Conservation (phyloP, 305 asterid genomes). For the Solanum chacoense region DNA sequence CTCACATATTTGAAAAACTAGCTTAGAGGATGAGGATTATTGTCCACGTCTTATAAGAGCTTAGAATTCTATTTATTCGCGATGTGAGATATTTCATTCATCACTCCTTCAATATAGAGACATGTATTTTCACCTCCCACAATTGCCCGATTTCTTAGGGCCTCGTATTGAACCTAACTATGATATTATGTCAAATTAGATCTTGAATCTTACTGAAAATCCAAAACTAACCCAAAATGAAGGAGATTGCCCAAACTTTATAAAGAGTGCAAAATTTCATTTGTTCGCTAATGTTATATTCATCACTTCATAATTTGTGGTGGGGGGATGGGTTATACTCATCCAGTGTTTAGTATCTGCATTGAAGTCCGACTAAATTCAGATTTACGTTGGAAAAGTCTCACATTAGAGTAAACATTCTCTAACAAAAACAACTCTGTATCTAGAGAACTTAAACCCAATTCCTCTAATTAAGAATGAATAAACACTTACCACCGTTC, state of each 20-base stretch:
- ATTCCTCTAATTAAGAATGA: not conserved
- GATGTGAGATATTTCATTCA: not conserved
- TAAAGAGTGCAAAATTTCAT: not conserved
- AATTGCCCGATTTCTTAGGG: not conserved
- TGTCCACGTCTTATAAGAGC: not conserved
- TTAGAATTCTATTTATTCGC: not conserved
- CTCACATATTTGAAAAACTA: not conserved
- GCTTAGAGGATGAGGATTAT: not conserved
- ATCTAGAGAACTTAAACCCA: too few species aligned
- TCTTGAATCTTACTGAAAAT: not conserved
- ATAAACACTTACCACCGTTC: not conserved
- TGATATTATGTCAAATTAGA: not conserved
- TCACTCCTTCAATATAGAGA: not conserved
- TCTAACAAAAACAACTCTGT: not conserved
- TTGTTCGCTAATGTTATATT: not conserved
- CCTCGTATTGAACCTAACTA: not conserved
- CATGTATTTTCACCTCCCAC: not conserved
- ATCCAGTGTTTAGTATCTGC: too few species aligned
- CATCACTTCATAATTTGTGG: not conserved
- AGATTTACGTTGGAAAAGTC: not conserved
- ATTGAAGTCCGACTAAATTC: too few species aligned
- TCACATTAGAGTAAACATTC: not conserved
- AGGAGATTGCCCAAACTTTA: not conserved
- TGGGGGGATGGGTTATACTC: not conserved
- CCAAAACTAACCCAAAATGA: not conserved